Base-by-base conservation (phyloP, 1,139 yeast species). In the Suhomyces wounanorum region DNA sequence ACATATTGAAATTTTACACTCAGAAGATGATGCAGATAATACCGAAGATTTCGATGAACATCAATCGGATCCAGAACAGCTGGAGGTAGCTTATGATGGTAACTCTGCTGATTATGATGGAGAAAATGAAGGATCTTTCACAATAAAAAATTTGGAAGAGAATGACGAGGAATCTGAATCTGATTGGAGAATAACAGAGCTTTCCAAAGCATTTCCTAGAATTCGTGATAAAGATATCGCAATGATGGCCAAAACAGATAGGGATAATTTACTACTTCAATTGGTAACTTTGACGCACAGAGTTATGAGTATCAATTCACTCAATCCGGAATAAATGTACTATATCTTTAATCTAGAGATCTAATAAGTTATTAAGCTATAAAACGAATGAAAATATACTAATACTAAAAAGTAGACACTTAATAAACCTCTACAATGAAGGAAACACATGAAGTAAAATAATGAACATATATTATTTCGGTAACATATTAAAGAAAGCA, bases 151-250 rank as follows among this genome's bases (percentile, higher is more conserved):
- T 21, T 21, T 3, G 23, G 10, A 26, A 26, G 11, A 9, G 3
- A 26, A 9, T 26, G 10, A 13, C 4, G 5, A 7, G 4, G 33
- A 30, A n/a, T 11, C 14, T 11, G 33, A 13, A 5, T 30, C 33
- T n/a, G 28, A 38, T 3, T 42, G 39, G 46, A 39, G 21, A 8
- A 26, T 47, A 1, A n/a, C 26, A 13, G 13, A 47, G 10, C 40
- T 47, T 8, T 43, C 47, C 7, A 6, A 37, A 13, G 40, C 17
- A 13, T 38, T 47, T 33, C 50, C 46, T 16, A 13, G 38, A 11
- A 43, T 56, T 13, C 45, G 57, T 13, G 57, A 58, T 37, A 54
- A 58, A 1, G 67, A 63, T 4, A 49, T 71, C 13, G 52, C 56
- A 8, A 21, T 39, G 3, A 47, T 73, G 54, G 47, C 63, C 14